These are phyloP conservation scores for Ophiocytium majus DNA, from an alignment of 352 stramenopile genomes.

Conservation along the genomic window DNA sequence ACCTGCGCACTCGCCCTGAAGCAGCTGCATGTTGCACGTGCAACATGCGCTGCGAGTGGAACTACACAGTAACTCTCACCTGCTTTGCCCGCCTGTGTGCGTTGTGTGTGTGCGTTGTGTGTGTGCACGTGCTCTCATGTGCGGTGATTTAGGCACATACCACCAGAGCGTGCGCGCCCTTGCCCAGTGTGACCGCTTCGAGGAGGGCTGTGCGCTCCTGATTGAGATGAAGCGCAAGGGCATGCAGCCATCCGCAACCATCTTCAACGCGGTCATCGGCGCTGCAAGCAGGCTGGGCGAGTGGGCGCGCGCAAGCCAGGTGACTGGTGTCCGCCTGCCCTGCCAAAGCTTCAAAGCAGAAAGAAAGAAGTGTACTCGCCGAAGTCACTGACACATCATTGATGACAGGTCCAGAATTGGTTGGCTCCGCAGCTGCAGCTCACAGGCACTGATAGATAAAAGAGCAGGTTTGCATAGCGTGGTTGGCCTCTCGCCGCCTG, in stretches of 20 bases:
- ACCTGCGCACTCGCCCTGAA: too few species aligned
- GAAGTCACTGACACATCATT: not conserved
- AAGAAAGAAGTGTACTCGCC: slow-evolving; percentile 4
- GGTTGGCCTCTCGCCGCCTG: too few species aligned
- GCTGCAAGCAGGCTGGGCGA: not conserved
- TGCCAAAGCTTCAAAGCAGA: not conserved
- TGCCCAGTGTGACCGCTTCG: not conserved
- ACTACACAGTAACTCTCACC: too few species aligned
- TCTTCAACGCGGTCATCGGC: slow-evolving; percentile 18
- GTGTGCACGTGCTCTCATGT: too few species aligned
- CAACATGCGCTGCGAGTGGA: too few species aligned
- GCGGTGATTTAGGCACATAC: too few species aligned
- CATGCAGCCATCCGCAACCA: not conserved
- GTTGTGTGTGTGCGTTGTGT: too few species aligned
- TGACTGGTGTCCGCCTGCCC: not conserved
- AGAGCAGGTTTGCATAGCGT: too few species aligned
- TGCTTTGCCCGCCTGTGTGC: too few species aligned
- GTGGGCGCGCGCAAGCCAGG: slow-evolving; percentile 16
- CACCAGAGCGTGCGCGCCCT: not conserved
- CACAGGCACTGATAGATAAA: too few species aligned
- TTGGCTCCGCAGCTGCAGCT: too few species aligned
- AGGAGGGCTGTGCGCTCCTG: not conserved
- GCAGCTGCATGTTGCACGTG: too few species aligned
- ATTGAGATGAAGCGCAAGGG: slow-evolving; percentile 10
- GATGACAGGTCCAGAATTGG: not conserved